Evolutionary conservation across 352 stramenopile genomes (phyloP).

Genomic region (Pythium dissimile): DNA sequence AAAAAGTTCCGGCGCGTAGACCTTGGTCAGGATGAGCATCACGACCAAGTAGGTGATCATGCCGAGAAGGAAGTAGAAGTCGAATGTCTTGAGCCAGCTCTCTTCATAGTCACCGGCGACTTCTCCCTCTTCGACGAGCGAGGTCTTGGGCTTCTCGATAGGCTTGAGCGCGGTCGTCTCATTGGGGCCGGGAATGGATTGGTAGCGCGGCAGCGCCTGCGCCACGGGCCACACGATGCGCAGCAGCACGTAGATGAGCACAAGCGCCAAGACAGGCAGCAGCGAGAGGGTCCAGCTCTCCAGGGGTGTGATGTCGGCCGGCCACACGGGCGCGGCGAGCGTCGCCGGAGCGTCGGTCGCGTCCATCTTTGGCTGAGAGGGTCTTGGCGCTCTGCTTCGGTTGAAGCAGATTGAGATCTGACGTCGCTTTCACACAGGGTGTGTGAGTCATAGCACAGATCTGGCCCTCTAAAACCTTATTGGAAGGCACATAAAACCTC

Average conservation of each 20-base stretch:
- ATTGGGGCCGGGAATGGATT: conserved; percentile 26
- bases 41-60: conserved; percentile 42
- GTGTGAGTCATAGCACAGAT: no score
- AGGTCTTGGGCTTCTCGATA: conserved; percentile 41
- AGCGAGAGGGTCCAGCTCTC: conserved; percentile 36
- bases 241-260: conserved; percentile 62
- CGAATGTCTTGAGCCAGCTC: conserved; percentile 52
- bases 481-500: no score
- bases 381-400: not conserved
- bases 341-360: conserved; percentile 1
- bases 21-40: conserved; percentile 41
- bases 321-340: conserved; percentile 25
- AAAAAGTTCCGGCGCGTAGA: conserved; percentile 46
- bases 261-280: conserved; percentile 41
- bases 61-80: conserved; percentile 55
- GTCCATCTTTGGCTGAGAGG: not conserved
- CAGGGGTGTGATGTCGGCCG: conserved; percentile 36
- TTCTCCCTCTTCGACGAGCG: conserved; percentile 57
- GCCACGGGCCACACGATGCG: conserved; percentile 61
- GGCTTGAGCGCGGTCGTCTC: conserved; percentile 35
- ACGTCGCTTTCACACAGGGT: no score
- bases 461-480: no score
- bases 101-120: conserved; percentile 54
- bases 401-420: conserved; percentile 12
- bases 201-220: conserved; percentile 35